These are phyloP conservation scores for Botryotinia calthae DNA, from an alignment of 2,329 filamentous ascomycete genomes.

Conservation along the genomic window DNA sequence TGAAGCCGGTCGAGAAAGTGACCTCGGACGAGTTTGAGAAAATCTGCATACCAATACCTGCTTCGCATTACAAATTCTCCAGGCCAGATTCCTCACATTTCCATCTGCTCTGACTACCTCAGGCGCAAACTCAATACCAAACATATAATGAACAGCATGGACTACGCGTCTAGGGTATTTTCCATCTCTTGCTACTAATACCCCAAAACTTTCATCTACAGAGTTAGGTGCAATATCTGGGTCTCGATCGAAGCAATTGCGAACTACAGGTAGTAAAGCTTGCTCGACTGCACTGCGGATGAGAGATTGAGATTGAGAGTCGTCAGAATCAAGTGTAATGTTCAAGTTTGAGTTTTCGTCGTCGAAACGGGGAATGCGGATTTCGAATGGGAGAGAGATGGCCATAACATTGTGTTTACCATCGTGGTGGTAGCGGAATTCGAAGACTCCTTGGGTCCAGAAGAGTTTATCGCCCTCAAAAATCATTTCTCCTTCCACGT, in stretches of 20 bases:
- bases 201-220: constrained; percentile 79
- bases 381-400: constrained; percentile 89
- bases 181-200: constrained; percentile 77
- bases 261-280: constrained; percentile 76
- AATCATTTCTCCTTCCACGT: constrained; percentile 75
- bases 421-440: constrained; percentile 95
- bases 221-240: constrained; percentile 83
- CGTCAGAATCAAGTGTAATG: constrained; percentile 40
- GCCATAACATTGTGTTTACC: constrained; percentile 92
- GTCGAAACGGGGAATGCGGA: constrained; percentile 78
- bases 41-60: constrained; percentile 69
- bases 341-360: constrained; percentile 55
- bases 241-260: constrained; percentile 90
- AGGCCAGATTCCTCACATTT: constrained; percentile 83
- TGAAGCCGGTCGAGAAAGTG: background rate
- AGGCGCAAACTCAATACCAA: constrained; percentile 91
- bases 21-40: constrained; percentile 6
- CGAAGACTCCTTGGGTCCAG: constrained; percentile 96
- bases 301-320: constrained; percentile 54
- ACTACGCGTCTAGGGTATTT: constrained; percentile 90
- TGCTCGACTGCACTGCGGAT: constrained; percentile 71
- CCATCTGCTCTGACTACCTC: constrained; percentile 91
- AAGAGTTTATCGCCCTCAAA: constrained; percentile 93
- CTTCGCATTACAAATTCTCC: constrained; percentile 94
- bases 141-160: constrained; percentile 94